A percentile compares a stretch with the other conserved stretches of the same genome.
These are phyloP conservation scores for Barnettozyma siamensis DNA, from an alignment of 805 yeast species.

Conservation along the genomic window DNA sequence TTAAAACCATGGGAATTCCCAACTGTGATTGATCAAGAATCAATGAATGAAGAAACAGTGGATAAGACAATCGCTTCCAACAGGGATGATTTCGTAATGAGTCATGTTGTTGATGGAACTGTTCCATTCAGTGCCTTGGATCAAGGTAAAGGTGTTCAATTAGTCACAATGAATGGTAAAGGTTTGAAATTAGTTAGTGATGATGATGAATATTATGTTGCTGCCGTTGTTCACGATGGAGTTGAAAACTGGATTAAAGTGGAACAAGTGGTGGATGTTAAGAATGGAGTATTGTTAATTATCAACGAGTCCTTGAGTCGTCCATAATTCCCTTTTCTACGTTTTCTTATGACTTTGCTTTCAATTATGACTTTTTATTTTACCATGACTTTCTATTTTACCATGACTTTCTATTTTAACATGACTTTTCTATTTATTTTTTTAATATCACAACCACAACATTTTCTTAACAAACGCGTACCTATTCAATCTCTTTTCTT, in stretches of 20 bases:
- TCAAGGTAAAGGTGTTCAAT: conserved; percentile 25
- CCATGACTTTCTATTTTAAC: no score
- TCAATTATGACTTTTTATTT: no score
- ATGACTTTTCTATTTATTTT: no score
- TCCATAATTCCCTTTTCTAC: background rate
- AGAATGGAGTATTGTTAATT: conserved; percentile 42
- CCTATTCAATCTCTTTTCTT: conserved; percentile 22
- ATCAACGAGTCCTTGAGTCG: conserved; percentile 27
- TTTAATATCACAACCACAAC: no score
- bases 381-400: no score
- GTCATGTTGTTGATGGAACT: conserved; percentile 48
- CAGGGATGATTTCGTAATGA: conserved; percentile 49
- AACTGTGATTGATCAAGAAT: conserved; percentile 26
- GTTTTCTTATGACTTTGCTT: background rate
- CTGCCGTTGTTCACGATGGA: conserved; percentile 25
- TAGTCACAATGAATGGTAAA: conserved; percentile 31
- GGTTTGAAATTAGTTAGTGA: conserved; percentile 32
- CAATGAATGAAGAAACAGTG: conserved; percentile 33
- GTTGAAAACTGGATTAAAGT: conserved; percentile 31
- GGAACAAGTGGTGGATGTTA: conserved; percentile 29
- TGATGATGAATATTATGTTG: conserved; percentile 30
- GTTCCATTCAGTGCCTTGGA: conserved; percentile 19
- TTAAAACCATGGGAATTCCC: conserved; percentile 86
- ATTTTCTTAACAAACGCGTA: no score
- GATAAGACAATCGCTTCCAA: conserved; percentile 48